These are phyloP conservation scores for Phialocephala subalpina DNA, from an alignment of 2,329 filamentous ascomycete species.

Conservation along the genomic window DNA sequence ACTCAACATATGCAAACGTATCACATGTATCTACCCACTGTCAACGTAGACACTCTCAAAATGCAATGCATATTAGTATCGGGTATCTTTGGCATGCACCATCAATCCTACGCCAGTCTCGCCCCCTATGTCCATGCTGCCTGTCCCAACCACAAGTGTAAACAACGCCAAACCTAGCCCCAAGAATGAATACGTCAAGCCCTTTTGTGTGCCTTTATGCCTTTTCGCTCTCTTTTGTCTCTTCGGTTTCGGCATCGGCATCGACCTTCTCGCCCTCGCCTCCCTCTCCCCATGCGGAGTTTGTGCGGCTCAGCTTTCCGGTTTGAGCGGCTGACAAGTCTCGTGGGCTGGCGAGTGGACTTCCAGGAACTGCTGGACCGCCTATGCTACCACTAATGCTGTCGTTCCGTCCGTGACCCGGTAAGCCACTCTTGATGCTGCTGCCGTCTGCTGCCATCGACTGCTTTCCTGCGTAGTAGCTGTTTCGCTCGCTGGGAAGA, in stretches of 20 bases:
- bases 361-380: conserved; percentile 58
- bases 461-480: conserved; percentile 72
- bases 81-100: conserved; percentile 38
- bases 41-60: conserved; percentile 9
- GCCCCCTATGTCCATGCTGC: conserved; percentile 14
- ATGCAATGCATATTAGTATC: conserved; percentile 34
- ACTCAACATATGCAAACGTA: neutral
- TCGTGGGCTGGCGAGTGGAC: conserved; percentile 67
- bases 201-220: conserved; percentile 8
- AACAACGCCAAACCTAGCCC: conserved; percentile 16
- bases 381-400: conserved; percentile 82
- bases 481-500: conserved; percentile 79
- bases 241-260: conserved; percentile 26
- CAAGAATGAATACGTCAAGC: neutral
- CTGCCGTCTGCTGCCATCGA: conserved; percentile 68
- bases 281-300: conserved; percentile 39
- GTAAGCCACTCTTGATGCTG: conserved; percentile 79
- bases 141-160: conserved; percentile 10
- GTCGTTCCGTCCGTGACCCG: conserved; percentile 82
- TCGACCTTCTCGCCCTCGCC: conserved; percentile 35
- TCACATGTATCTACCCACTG: neutral
- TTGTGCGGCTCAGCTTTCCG: conserved; percentile 41
- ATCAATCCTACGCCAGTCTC: conserved; percentile 26
- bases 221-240: conserved; percentile 24
- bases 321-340: conserved; percentile 43